These are phyloP conservation scores for Pistacia integerrima DNA, from an alignment of 345 rosid genomes.

Conservation along the genomic window DNA sequence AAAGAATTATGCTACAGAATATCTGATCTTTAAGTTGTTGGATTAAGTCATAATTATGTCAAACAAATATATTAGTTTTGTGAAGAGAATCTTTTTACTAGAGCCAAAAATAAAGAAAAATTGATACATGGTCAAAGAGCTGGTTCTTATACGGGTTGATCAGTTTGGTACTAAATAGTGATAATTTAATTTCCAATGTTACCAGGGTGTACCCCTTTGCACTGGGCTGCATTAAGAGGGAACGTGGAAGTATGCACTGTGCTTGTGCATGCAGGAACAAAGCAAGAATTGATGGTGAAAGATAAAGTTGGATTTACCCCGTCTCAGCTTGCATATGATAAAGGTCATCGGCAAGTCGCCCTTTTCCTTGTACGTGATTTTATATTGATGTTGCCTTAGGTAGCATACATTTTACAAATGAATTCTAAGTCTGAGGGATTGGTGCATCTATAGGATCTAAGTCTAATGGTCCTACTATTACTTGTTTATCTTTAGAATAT, in stretches of 20 bases:
- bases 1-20: background rate
- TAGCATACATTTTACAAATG: background rate
- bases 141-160: background rate
- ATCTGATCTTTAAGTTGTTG: background rate
- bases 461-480: background rate
- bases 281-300: constrained; percentile 67
- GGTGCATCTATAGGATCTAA: constrained; percentile 12
- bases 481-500: constrained; percentile 1
- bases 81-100: background rate
- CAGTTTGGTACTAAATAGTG: background rate
- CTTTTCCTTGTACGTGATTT: constrained; percentile 83
- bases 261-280: constrained; percentile 89
- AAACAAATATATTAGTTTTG: background rate
- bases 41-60: background rate
- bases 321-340: constrained; percentile 82
- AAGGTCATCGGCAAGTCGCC: constrained; percentile 88
- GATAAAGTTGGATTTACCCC: constrained; percentile 92
- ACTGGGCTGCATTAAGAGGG: constrained; percentile 87
- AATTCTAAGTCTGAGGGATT: constrained; percentile 5
- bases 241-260: constrained; percentile 77
- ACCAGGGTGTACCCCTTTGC: constrained; percentile 95
- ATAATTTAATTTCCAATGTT: constrained; percentile 17
- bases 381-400: constrained; percentile 31
- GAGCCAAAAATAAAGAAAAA: constrained; percentile 3
- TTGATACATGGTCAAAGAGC: constrained; percentile 4